These are phyloP conservation scores for Pythium insidiosum DNA, from an alignment of 352 stramenopile species.

Conservation along the genomic window DNA sequence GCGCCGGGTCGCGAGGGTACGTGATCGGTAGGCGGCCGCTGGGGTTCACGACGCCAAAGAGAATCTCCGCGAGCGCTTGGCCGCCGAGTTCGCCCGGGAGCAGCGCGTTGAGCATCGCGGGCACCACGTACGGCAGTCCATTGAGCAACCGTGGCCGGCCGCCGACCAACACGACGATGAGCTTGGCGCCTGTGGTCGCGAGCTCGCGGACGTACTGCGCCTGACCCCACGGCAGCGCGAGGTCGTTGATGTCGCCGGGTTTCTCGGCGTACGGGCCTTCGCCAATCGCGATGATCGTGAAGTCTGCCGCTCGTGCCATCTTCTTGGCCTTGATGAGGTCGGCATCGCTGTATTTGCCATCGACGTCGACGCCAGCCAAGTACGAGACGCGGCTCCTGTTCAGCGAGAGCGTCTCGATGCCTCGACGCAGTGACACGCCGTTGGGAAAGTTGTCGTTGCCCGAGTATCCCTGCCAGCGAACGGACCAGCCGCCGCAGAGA, in stretches of 20 bases:
- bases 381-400: slow-evolving; percentile 6
- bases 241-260: slow-evolving; percentile 72
- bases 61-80: slow-evolving; percentile 69
- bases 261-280: slow-evolving; percentile 78
- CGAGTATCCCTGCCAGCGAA: slow-evolving; percentile 53
- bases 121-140: slow-evolving; percentile 36
- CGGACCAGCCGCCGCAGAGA: slow-evolving; percentile 75
- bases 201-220: slow-evolving; percentile 62
- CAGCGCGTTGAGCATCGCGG: slow-evolving; percentile 77
- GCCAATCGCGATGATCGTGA: slow-evolving; percentile 69
- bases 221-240: slow-evolving; percentile 55
- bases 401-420: slow-evolving; percentile 6
- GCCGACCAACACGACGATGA: slow-evolving; percentile 77
- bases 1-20: slow-evolving; percentile 38
- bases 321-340: slow-evolving; percentile 6
- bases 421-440: slow-evolving; percentile 18
- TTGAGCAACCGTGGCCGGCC: slow-evolving; percentile 69
- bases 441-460: slow-evolving; percentile 21
- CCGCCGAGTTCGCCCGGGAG: slow-evolving; percentile 69
- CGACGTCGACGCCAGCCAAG: slow-evolving; percentile 8
- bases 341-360: slow-evolving; percentile 7
- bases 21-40: slow-evolving; percentile 73
- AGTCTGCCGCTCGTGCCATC: slow-evolving; percentile 13
- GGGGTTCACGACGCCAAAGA: slow-evolving; percentile 69
- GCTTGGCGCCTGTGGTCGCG: slow-evolving; percentile 43